Percentiles rank a stretch among this genome's conserved stretches.
These are phyloP conservation scores for Kalanchoe fedtschenkoi DNA, from an alignment of 164 flowering plant species.

Conservation along the genomic window DNA sequence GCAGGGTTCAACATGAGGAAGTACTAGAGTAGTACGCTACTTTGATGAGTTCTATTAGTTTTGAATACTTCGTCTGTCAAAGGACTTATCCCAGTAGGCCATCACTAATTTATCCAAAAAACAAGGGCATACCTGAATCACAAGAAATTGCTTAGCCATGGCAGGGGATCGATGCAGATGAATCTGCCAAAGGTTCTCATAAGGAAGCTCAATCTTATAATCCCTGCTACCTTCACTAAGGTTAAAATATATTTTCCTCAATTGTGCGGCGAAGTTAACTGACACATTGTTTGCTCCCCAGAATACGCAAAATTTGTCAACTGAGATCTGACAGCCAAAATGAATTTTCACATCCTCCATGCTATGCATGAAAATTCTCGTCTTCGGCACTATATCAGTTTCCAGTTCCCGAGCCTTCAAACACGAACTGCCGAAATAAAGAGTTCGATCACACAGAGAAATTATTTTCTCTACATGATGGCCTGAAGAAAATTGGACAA, in stretches of 20 bases:
- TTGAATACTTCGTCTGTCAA: neutral
- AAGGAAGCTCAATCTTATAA: conserved; percentile 45
- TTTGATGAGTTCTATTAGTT: neutral
- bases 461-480: conserved; percentile 21
- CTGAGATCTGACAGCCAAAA: conserved; percentile 59
- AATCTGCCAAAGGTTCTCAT: conserved; percentile 61
- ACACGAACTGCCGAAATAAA: conserved; percentile 22
- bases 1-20: neutral
- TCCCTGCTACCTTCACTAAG: conserved; percentile 11
- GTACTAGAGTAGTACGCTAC: neutral
- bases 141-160: conserved; percentile 28
- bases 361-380: conserved; percentile 23
- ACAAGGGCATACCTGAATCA: conserved; percentile 51
- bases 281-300: conserved; percentile 25
- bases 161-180: conserved; percentile 34
- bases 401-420: conserved; percentile 24
- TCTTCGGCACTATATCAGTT: conserved; percentile 38
- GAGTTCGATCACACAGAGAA: conserved; percentile 12
- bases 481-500: conserved; percentile 34
- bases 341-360: conserved; percentile 28
- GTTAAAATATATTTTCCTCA: conserved; percentile 24
- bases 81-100: neutral
- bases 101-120: neutral
- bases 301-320: conserved; percentile 29
- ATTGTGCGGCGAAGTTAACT: conserved; percentile 40